phyloP scores from a whole-genome alignment of 192 early-diverging fungal genomes.

The Rhizophagus prolifer region DNA sequence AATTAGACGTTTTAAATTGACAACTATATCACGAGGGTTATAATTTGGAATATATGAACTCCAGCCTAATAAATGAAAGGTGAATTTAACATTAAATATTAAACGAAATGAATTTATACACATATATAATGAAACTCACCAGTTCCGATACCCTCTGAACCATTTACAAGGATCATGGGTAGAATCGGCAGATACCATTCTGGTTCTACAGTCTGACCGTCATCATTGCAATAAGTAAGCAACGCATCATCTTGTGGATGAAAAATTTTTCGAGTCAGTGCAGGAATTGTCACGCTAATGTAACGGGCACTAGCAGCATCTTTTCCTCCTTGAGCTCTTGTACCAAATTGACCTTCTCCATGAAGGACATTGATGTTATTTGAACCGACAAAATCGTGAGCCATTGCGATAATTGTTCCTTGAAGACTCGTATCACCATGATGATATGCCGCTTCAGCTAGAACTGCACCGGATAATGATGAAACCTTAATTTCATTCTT shows the following conservation, averaged over 20 bases:
- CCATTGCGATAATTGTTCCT: slow-evolving; percentile 87
- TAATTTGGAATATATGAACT: slow-evolving; percentile 80
- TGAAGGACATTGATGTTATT: slow-evolving; percentile 89
- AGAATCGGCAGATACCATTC: slow-evolving; percentile 91
- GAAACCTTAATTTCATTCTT: slow-evolving; percentile 74
- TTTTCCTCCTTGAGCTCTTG: slow-evolving; percentile 87
- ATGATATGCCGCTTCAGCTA: slow-evolving; percentile 89
- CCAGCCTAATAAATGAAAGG: slow-evolving; percentile 49
- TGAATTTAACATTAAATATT: neutral
- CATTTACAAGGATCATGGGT: slow-evolving; percentile 94
- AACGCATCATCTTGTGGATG: slow-evolving; percentile 82
- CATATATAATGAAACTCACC: no score
- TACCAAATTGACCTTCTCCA: slow-evolving; percentile 92
- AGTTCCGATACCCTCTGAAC: slow-evolving; percentile 90
- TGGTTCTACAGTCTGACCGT: slow-evolving; percentile 89
- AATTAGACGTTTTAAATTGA: slow-evolving; percentile 82
- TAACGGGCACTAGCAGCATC: slow-evolving; percentile 97
- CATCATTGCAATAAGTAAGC: slow-evolving; percentile 82
- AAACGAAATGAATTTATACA: slow-evolving; percentile 26
- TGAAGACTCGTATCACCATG: slow-evolving; percentile 88
- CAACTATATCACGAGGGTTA: slow-evolving; percentile 87
- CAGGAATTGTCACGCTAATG: slow-evolving; percentile 77
- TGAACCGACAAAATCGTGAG: slow-evolving; percentile 93
- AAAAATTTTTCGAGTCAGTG: slow-evolving; percentile 76
- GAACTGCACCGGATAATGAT: slow-evolving; percentile 84